Percentiles rank a stretch among this genome's conserved stretches.
Evolutionary conservation across 2,329 filamentous ascomycete species (phyloP).

Genomic region (Fusarium sp.): DNA sequence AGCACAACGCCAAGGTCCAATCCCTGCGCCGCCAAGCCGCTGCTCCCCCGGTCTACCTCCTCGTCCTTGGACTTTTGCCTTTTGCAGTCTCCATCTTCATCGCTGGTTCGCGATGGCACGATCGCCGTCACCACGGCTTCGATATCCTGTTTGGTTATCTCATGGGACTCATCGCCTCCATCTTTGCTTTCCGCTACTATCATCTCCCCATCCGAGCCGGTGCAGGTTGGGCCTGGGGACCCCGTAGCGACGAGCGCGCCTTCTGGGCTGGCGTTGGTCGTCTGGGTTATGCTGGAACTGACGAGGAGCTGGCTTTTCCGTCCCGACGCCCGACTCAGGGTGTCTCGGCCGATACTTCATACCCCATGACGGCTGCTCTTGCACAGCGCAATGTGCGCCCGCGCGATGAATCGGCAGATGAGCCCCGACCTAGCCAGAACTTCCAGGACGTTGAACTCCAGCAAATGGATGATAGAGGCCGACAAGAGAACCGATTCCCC

Average conservation of each 20-base stretch:
- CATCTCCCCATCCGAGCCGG: slow-evolving; percentile 80
- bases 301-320: slow-evolving; percentile 37
- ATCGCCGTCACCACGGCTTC: slow-evolving; percentile 92
- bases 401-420: slow-evolving; percentile 9
- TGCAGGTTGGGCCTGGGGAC: slow-evolving; percentile 90
- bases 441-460: slow-evolving; percentile 50
- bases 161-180: slow-evolving; percentile 77
- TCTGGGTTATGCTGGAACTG: slow-evolving; percentile 63
- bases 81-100: slow-evolving; percentile 83
- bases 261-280: slow-evolving; percentile 81
- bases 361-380: slow-evolving; percentile 38
- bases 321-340: slow-evolving; percentile 32
- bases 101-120: slow-evolving; percentile 84
- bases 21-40: slow-evolving; percentile 75
- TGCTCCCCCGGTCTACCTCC: slow-evolving; percentile 82
- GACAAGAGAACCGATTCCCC: slow-evolving; percentile 24
- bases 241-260: slow-evolving; percentile 75
- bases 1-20: slow-evolving; percentile 48
- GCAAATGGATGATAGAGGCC: slow-evolving; percentile 29
- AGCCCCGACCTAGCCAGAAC: slow-evolving; percentile 25
- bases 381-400: slow-evolving; percentile 34
- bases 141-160: slow-evolving; percentile 88
- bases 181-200: slow-evolving; percentile 85
- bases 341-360: slow-evolving; percentile 43
- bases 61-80: slow-evolving; percentile 76